Base-by-base conservation (phyloP, 768 basidiomycete species). In the Boletus tomentosulus region DNA sequence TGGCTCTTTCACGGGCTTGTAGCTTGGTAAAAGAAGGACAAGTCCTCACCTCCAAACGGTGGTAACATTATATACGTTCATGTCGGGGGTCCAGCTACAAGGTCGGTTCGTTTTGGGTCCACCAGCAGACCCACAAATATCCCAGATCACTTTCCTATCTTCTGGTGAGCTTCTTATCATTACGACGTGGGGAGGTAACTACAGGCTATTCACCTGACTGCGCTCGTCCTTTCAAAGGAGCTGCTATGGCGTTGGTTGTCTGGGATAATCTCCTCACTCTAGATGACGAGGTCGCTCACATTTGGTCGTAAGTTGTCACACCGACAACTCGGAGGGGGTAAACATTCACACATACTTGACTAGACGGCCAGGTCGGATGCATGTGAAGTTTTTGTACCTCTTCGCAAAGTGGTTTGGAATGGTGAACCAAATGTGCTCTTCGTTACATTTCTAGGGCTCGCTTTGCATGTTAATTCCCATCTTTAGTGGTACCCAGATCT, bases 381-480 rank as follows among this genome's bases (percentile, higher is more conserved):
- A 56, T 11, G 45, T 66, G 28, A 64, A 66, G 37, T 54, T 58
- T 48, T 57, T 64, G 51, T 64, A 56, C 46, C 47, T 64, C 25
- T 56, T 64, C 16, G 27, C 64, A 1, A 64, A 37, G 52, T 66
- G 63, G 64, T 63, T 63, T 42, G 63, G 64, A 50, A 16, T 64
- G 31, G 3, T 51, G 50, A 56, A 55, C 12, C 56, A 56, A 50
- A 46, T 63, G 64, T 64, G 13, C 1, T 45, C 6, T 6, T 8
- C 33, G 6, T 33, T 9, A 1, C 34, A 10, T 38, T n/a, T 35
- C 6, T 37, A 46, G 44, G 12, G 33, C 24, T 43, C 39, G 11
- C 19, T 11, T 9, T n/a, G 51, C 16, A 39, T 56, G 22, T 25
- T 63, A 8, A 60, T 38, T 16, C 24, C 4, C 15, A 16, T 45